Percentiles rank a stretch among this genome's conserved stretches.
Evolutionary conservation across 257 asterid genomes (phyloP).

Genomic region (Pogostemon cablin): DNA sequence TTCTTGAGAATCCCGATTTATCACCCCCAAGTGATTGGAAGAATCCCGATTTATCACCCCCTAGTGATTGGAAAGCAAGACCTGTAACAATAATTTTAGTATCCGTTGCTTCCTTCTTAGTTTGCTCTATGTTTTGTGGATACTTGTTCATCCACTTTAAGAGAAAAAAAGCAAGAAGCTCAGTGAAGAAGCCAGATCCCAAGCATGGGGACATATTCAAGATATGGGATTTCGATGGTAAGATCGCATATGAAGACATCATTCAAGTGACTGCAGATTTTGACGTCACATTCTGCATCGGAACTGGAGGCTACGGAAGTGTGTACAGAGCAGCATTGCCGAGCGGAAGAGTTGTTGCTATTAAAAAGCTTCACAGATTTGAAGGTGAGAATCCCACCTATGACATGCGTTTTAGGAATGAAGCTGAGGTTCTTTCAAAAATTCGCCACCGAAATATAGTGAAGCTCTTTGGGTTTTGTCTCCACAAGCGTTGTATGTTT

Average conservation of each 20-base stretch:
- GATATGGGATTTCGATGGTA: conserved; percentile 27
- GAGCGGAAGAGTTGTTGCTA: neutral
- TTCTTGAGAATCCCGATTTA: too few relatives aligned
- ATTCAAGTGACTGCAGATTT: conserved; percentile 30
- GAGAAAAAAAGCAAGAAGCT: too few relatives aligned
- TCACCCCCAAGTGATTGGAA: too few relatives aligned
- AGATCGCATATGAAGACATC: conserved; percentile 26
- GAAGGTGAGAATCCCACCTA: neutral
- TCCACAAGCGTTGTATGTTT: neutral
- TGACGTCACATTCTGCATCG: conserved; percentile 18
- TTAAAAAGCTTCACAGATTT: neutral
- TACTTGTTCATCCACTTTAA: too few relatives aligned
- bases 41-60: too few relatives aligned
- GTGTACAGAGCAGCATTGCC: conserved; percentile 13
- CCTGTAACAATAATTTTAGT: too few relatives aligned
- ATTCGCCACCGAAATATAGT: neutral
- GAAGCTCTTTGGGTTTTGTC: neutral
- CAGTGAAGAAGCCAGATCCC: too few relatives aligned
- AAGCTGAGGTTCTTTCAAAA: neutral
- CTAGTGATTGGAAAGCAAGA: too few relatives aligned
- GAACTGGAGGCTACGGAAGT: conserved; percentile 29
- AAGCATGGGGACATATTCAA: too few relatives aligned
- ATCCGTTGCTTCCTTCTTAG: too few relatives aligned
- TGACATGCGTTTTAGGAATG: conserved; percentile 11
- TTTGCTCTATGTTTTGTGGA: too few relatives aligned